Evolutionary conservation across 1,284 basidiomycete species (phyloP), one percentile per base, ranked within the genome.

Genomic region (Vanrija sp.): DNA sequence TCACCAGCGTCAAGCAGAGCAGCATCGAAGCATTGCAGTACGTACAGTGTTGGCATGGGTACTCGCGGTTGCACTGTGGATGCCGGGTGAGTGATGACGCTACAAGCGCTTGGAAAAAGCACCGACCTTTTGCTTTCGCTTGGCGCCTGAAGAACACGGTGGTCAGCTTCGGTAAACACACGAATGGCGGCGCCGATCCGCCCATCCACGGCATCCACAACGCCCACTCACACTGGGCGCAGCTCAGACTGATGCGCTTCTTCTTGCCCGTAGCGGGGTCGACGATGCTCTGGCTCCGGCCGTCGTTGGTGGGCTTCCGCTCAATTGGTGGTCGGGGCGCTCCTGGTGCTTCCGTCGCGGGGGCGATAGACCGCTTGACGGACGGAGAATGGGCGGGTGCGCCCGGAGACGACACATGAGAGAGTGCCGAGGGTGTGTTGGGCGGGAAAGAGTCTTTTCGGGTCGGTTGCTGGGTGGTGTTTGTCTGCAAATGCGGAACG

Each of bases 41-140:
- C 71, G 64, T 46, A 73, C 75, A 77, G 56, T 77, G 74, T 59
- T 77, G 73, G 65, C 75, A 77, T n/a, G 75, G 75, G 40, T 74
- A 73, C 49, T 77, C 73, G 40, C 75, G 61, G 53, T 77, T 75
- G 56, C 75, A 77, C 71, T 77, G 60, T 29, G n/a, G n/a, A 6
- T 2, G 38, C 7, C 3, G 26, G 9, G 26, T 19, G 23, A 29
- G 40, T 58, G 56, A 49, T 54, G 34, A 15, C 34, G 34, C 34
- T 12, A 34, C 34, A 14, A 14, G 10, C 12, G 34, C 34, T 14
- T 14, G 34, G 34, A 14, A 34, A 14, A 2, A 12, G 34, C 34
- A 34, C 34, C 34, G 43, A 75, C 73, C 64, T 75, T 75, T 55
- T 75, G 73, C 50, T 75, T 75, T 51, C 73, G 61, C 58, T 75